phyloP scores from a whole-genome alignment of 352 stramenopile genomes.

The Phytopythium chamaehyphon region DNA sequence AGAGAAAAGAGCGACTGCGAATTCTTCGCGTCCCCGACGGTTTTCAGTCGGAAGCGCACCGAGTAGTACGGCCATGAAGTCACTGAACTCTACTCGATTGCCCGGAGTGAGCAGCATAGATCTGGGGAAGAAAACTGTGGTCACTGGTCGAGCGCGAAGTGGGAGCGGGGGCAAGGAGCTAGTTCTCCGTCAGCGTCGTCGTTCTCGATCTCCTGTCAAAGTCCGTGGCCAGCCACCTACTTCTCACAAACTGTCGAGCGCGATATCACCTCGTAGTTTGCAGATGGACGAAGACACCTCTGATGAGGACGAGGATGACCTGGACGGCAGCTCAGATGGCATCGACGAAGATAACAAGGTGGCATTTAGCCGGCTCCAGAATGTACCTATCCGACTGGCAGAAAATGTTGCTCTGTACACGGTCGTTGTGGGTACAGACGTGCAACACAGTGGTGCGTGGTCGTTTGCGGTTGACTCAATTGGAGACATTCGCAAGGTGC shows the following conservation, averaged over 20 bases:
- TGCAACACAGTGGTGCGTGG: slow-evolving; percentile 54
- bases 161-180: slow-evolving; percentile 2
- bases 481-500: slow-evolving; percentile 59
- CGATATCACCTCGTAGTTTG: neutral
- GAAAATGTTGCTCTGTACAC: slow-evolving; percentile 69
- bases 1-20: slow-evolving; percentile 25
- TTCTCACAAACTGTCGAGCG: neutral
- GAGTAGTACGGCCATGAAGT: slow-evolving; percentile 4
- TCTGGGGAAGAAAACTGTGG: slow-evolving; percentile 1
- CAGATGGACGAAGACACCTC: slow-evolving; percentile 17
- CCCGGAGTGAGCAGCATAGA: neutral
- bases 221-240: neutral
- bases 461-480: slow-evolving; percentile 68
- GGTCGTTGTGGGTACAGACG: slow-evolving; percentile 59
- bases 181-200: slow-evolving; percentile 2
- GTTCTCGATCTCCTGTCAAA: slow-evolving; percentile 6
- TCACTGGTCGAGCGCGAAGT: slow-evolving; percentile 2
- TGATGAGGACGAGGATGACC: slow-evolving; percentile 34
- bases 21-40: slow-evolving; percentile 23
- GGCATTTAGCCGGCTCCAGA: slow-evolving; percentile 69
- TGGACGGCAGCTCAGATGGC: slow-evolving; percentile 21
- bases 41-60: slow-evolving; percentile 16
- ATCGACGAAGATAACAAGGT: slow-evolving; percentile 81
- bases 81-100: neutral
- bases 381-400: slow-evolving; percentile 62